Conservation (phyloP, 352 stramenopile genomes). For the Phytophthora palmivora region DNA sequence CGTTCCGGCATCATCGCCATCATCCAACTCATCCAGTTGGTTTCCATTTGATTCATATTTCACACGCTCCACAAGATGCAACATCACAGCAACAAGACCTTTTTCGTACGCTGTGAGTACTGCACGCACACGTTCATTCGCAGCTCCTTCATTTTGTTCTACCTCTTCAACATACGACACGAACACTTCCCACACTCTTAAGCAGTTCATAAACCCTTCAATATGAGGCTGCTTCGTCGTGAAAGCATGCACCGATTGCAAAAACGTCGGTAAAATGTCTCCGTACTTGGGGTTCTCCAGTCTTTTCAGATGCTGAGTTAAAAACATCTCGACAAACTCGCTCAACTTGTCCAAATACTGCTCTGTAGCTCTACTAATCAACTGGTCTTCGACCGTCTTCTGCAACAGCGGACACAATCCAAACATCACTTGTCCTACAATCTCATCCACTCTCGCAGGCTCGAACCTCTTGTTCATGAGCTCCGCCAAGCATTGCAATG, state of each 20-base stretch:
- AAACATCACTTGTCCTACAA: constrained; percentile 66
- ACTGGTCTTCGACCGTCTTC: constrained; percentile 61
- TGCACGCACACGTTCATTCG: constrained; percentile 52
- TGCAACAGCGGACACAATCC: constrained; percentile 67
- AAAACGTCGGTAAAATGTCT: constrained; percentile 57
- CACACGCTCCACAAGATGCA: constrained; percentile 77
- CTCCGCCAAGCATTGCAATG: constrained; percentile 67
- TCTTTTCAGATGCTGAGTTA: constrained; percentile 79
- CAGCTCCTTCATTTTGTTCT: constrained; percentile 69
- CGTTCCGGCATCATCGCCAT: constrained; percentile 45
- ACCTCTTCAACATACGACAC: constrained; percentile 84
- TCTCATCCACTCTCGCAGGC: constrained; percentile 43
- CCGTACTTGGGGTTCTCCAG: constrained; percentile 65
- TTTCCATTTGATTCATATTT: constrained; percentile 69
- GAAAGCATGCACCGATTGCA: constrained; percentile 64
- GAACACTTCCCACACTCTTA: constrained; percentile 86
- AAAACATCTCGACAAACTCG: constrained; percentile 75
- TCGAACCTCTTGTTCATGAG: constrained; percentile 74
- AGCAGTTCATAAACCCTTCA: constrained; percentile 78
- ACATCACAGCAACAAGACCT: constrained; percentile 76
- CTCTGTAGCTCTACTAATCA: constrained; percentile 54
- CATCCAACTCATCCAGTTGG: constrained; percentile 70
- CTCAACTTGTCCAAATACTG: constrained; percentile 81
- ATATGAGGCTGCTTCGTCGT: constrained; percentile 79
- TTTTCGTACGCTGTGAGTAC: constrained; percentile 75